Base-by-base conservation (phyloP, 2,329 filamentous ascomycete species). In the Verticillium zaregamsianum region DNA sequence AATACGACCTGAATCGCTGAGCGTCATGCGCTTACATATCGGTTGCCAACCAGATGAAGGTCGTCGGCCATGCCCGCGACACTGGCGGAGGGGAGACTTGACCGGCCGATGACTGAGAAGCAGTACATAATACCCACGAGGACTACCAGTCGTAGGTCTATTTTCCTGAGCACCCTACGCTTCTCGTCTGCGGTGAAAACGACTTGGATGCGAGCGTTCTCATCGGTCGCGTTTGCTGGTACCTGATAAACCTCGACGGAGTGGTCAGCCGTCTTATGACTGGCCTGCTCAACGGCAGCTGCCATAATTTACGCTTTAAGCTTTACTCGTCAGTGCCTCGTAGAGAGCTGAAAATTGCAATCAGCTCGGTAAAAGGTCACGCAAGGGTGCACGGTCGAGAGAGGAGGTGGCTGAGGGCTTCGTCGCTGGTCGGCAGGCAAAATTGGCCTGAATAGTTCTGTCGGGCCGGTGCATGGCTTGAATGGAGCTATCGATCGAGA, bases 91-190 rank as follows among this genome's bases (percentile, higher is more conserved):
- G 85, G 85, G 71, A 93, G 76, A 73, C 94, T 94, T 1, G 89
- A 92, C 37, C 91, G 81, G 71, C 94, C 91, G 86, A 94, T 91
- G 62, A 94, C 77, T 66, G 85, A 89, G 67, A 91, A 81, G 71
- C 89, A 91, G 73, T 93, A 93, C 76, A 92, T 83, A 65, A 82
- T 71, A 20, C 88, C 88, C 5, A 86, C 83, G 1, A 83, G 87
- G 3, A 82, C 70, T 52, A 90, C 84, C 3, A 90, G 77, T 2
- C 88, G 85, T 32, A 80, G 77, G 73, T 96, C 92, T 67, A 95
- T 80, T 12, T 86, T 85, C 61, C 82, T 81, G 49, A 93, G 86
- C 68, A 95, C 91, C 49, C 77, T 82, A 28, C 28, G 28, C 70
- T 79, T 85, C 76, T 90, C 84, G 74, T 94, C 87, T 20, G 79